Evolutionary conservation across 1,284 basidiomycete species (phyloP), one percentile per base, ranked within the genome.

Genomic region (Fomitopsis pinicola): DNA sequence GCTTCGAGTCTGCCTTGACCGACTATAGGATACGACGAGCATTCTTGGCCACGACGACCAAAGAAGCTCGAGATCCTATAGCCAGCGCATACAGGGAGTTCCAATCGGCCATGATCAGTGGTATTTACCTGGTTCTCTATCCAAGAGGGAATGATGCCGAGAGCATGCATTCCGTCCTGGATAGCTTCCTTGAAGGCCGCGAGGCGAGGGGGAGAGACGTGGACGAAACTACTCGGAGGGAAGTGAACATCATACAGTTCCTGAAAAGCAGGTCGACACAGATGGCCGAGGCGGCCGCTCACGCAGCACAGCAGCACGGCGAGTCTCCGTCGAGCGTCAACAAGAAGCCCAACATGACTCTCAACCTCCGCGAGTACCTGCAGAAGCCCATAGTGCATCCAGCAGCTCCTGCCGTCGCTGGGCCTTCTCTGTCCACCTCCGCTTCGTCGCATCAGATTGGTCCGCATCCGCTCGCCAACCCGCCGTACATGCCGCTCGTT

Each of bases 21-120:
- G 91, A 93, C 71, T 92, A 86, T 67, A 78, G 85, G 64, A 84
- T 91, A 59, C 84, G 91, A 55, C 82, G 82, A 63, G 81, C 81
- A 2, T 92, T 91, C 71, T 79, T 86, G 62, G 80, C 84, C 59
- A 76, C 78, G 28, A 79, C 84, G 61, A 78, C 86, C 1, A 82
- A 82, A 66, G 86, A 89, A 68, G 81, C 82, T 15, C 82, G 82
- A 30, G 84, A 85, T 65, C 86, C 87, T 52, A 79, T 92, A 42
- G 86, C 89, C 65, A 92, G 90, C 65, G 89, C 88, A 10, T 93
- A 92, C 69, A 80, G 91, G 58, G 91, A 92, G 69, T 93, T 93
- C 73, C 90, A 92, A 71, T 87, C 90, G 2, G 88, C 91, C 5
- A 91, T 94, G 90, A 88, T 93, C 63, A 88, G 88, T 64, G 91